Conservation (phyloP, 345 rosid species). For the Ceriops zippeliana region DNA sequence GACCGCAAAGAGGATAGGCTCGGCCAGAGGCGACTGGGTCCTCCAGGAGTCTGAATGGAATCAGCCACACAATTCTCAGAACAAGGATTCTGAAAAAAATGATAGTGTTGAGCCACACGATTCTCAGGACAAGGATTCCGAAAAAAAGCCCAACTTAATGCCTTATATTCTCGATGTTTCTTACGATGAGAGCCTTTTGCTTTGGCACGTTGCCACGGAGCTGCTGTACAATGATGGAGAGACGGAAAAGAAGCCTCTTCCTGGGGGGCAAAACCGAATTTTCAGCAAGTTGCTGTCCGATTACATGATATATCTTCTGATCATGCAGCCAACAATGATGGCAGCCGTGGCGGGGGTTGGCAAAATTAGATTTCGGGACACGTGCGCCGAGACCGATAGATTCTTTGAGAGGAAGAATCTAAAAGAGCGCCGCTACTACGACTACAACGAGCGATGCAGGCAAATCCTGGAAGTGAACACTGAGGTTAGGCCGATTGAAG, state of each 20-base stretch:
- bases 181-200: conserved; percentile 25
- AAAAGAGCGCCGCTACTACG: not conserved
- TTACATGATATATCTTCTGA: conserved; percentile 58
- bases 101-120: not conserved
- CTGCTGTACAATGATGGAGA: conserved; percentile 28
- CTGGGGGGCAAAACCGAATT: conserved; percentile 7
- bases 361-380: conserved; percentile 48
- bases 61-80: not conserved
- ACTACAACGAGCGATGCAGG: conserved; percentile 15
- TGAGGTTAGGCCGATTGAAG: conserved; percentile 30
- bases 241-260: not conserved
- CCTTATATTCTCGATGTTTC: conserved; percentile 20
- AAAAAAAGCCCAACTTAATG: conserved; percentile 19
- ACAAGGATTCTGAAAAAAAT: not conserved
- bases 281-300: conserved; percentile 49
- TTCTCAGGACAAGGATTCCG: not conserved
- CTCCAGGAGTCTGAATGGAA: conserved; percentile 23
- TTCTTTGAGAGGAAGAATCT: conserved; percentile 32
- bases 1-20: conserved; percentile 40
- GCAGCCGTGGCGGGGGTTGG: conserved; percentile 48
- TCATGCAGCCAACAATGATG: conserved; percentile 46
- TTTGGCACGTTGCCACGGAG: conserved; percentile 63
- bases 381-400: conserved; percentile 39
- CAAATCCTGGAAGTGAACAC: conserved; percentile 27
- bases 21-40: conserved; percentile 57